Conservation (phyloP, 139 green algal species). For the Spirogloea muscicola region DNA sequence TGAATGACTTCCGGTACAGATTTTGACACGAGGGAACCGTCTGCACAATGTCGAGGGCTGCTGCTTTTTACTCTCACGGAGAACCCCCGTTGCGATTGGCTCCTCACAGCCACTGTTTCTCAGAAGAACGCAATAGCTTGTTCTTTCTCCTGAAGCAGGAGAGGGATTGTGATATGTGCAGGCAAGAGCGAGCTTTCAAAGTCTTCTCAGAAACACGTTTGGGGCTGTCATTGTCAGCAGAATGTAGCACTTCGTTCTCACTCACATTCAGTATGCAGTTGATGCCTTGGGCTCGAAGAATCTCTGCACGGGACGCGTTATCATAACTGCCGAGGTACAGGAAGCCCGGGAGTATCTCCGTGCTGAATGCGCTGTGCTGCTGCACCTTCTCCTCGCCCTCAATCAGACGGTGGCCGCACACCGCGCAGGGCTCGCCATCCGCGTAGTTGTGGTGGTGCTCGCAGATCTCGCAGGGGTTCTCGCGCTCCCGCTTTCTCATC, state of each 20-base stretch:
- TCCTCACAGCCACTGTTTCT: too few species aligned
- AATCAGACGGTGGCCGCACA: constrained; percentile 73
- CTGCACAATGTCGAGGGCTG: too few species aligned
- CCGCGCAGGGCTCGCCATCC: constrained; percentile 69
- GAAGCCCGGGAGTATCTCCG: constrained; percentile 72
- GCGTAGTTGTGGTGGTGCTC: constrained; percentile 77
- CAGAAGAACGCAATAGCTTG: too few species aligned
- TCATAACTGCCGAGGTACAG: constrained; percentile 88
- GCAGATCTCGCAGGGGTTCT: constrained; percentile 82
- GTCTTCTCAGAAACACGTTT: too few species aligned
- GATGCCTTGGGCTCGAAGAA: constrained; percentile 79
- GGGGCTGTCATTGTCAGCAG: too few species aligned
- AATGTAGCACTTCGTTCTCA: too few species aligned
- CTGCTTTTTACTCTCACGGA: too few species aligned
- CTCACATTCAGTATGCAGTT: constrained; percentile 81
- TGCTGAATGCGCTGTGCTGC: constrained; percentile 59
- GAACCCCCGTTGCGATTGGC: too few species aligned
- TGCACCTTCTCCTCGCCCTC: constrained; percentile 50
- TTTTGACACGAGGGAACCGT: constrained; percentile 73
- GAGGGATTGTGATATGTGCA: too few species aligned
- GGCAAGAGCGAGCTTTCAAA: too few species aligned
- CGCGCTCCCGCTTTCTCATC: constrained; percentile 61
- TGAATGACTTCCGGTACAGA: constrained; percentile 89
- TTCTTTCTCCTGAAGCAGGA: too few species aligned
- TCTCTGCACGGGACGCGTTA: constrained; percentile 74